Evolutionary conservation across 208 protist genomes (phyloP).

Genomic region (Trypanosoma cruzi): DNA sequence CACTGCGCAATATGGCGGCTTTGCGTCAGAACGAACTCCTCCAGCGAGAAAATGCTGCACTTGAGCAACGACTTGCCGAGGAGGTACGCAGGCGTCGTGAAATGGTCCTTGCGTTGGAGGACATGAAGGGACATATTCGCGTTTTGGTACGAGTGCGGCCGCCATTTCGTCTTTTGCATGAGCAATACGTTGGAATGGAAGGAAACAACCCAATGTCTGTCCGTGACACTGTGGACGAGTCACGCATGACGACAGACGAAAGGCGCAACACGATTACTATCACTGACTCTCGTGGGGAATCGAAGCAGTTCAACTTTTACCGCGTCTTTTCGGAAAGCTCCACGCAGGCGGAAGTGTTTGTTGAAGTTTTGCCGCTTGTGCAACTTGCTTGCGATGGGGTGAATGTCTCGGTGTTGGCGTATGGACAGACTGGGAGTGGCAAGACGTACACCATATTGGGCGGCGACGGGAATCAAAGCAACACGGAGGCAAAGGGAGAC

Average conservation of each 20-base stretch:
- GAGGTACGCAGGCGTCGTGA: constrained; percentile 13
- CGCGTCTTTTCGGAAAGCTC: constrained; percentile 19
- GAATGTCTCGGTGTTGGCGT: constrained; percentile 60
- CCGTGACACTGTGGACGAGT: background rate
- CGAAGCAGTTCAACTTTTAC: constrained; percentile 30
- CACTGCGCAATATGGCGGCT: background rate
- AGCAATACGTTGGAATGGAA: background rate
- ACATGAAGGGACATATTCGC: constrained; percentile 30
- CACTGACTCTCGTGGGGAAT: background rate
- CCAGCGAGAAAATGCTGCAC: constrained; percentile 6
- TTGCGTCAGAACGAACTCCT: background rate
- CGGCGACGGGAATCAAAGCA: background rate
- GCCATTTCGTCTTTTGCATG: constrained; percentile 13
- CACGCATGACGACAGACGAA: constrained; percentile 11
- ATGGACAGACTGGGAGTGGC: constrained; percentile 67
- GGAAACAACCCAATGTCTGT: background rate
- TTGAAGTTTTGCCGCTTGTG: constrained; percentile 44
- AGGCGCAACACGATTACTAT: constrained; percentile 13
- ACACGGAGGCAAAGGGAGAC: background rate
- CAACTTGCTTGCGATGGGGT: constrained; percentile 42
- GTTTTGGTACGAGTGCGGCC: constrained; percentile 28
- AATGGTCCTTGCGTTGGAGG: constrained; percentile 13
- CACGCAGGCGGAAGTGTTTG: constrained; percentile 39
- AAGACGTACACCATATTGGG: constrained; percentile 82
- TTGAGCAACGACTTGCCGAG: constrained; percentile 4